These are phyloP conservation scores for Williopsis jadinii DNA, from an alignment of 1,139 yeast genomes.

Conservation along the genomic window DNA sequence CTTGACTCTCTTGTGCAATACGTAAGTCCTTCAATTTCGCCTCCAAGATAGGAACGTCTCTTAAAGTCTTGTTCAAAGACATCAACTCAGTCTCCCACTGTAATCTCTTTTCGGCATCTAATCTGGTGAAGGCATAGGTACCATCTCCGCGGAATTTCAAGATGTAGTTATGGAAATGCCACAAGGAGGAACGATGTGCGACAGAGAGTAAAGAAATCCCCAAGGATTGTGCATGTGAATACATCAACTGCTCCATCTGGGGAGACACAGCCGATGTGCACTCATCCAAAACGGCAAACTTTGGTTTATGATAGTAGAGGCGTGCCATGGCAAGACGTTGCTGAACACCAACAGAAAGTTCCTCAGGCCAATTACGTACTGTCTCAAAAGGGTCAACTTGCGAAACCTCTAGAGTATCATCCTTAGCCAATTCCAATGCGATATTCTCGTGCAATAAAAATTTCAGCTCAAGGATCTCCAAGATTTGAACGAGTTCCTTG, in stretches of 20 bases:
- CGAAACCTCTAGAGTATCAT: slow-evolving; percentile 16
- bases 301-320: slow-evolving; percentile 83
- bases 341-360: slow-evolving; percentile 85
- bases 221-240: slow-evolving; percentile 70
- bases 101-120: slow-evolving; percentile 64
- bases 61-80: slow-evolving; percentile 52
- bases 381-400: slow-evolving; percentile 51
- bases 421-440: slow-evolving; percentile 25
- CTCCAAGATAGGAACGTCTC: slow-evolving; percentile 57
- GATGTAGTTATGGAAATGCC: slow-evolving; percentile 85
- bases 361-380: slow-evolving; percentile 81
- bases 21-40: slow-evolving; percentile 55
- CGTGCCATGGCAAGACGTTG: slow-evolving; percentile 93
- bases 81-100: slow-evolving; percentile 67
- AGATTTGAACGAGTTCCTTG: slow-evolving; percentile 52
- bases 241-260: slow-evolving; percentile 87
- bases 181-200: slow-evolving; percentile 84
- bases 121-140: slow-evolving; percentile 59
- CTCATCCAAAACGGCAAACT: slow-evolving; percentile 90
- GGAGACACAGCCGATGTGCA: slow-evolving; percentile 93
- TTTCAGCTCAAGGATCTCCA: slow-evolving; percentile 52
- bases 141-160: slow-evolving; percentile 85
- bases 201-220: slow-evolving; percentile 85
- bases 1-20: slow-evolving; percentile 33
- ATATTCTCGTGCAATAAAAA: slow-evolving; percentile 40